Percentiles rank a stretch among this genome's conserved stretches.
Conservation (phyloP, 208 protist species). For the Balamuthia mandrillaris region DNA sequence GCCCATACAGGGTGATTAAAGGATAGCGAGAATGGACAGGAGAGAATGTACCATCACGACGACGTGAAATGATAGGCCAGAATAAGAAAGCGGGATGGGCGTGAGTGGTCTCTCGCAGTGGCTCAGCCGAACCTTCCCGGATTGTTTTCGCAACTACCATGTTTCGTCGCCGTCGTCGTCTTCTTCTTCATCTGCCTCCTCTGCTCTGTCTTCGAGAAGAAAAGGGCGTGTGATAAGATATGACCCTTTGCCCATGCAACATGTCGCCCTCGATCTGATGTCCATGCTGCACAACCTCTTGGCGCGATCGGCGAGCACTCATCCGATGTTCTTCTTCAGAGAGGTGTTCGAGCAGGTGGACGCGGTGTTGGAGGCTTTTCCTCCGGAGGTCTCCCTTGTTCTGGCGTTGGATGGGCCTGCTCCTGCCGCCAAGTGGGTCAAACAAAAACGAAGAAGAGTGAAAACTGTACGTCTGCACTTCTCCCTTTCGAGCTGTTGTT, state of each 20-base stretch:
- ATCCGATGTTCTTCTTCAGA: conserved; percentile 11
- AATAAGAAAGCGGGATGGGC: neutral
- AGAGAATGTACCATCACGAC: too few species aligned
- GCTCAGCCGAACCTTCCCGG: neutral
- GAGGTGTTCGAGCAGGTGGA: neutral
- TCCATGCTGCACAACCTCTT: neutral
- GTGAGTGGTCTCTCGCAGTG: neutral
- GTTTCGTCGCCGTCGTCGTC: too few species aligned
- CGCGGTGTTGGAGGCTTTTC: neutral
- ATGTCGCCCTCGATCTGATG: neutral
- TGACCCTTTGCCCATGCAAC: too few species aligned
- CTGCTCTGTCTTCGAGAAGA: too few species aligned
- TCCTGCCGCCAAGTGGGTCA: conserved; percentile 21
- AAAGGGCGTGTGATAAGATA: too few species aligned
- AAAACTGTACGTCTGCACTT: too few species aligned
- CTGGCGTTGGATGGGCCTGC: neutral
- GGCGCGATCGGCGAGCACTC: neutral
- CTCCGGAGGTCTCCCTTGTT: neutral
- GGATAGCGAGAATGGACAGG: too few species aligned
- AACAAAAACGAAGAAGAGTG: neutral
- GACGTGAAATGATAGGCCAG: too few species aligned
- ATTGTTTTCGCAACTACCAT: neutral
- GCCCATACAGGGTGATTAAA: too few species aligned
- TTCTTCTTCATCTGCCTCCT: too few species aligned
- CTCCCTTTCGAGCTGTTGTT: too few species aligned